Base-by-base conservation (phyloP, 1,284 basidiomycete genomes). In the Leccinum subspadiceum region DNA sequence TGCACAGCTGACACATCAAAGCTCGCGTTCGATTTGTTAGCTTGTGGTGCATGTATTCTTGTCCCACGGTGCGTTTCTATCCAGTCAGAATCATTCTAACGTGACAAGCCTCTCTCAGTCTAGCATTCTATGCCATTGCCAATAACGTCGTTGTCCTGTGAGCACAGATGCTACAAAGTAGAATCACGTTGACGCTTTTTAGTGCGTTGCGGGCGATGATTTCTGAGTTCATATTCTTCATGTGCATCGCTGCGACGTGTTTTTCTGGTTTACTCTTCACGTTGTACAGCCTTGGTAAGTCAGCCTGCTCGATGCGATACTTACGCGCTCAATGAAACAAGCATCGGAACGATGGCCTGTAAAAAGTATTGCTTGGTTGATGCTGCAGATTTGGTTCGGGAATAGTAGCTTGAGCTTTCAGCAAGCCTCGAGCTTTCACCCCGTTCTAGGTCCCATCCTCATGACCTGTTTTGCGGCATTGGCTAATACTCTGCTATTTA, bases 181-280 rank as follows among this genome's bases (percentile, higher is more conserved):
- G 35, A 10, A 41, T 53, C 35, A 53, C 39, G 60, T 57, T 67
- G 29, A 70, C 57, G 10, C 2, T 20, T 31, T 50, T 29, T 41
- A 93, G 91, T 62, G 90, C 84, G 31, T 78, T 91, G 60, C 87
- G 84, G 10, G 89, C 83, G 5, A 91, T 90, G 89, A 84, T 87
- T 35, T 77, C 84, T 0, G 89, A 93, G 59, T 95, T 94, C 70
- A 74, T 92, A 3, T 87, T 92, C 70, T 96, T 96, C 78, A 92
- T 95, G 68, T 80, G 82, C 13, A 87, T 95, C 46, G 91, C 92
- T 7, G 82, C 81, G 1, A 84, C 87, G n/a, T 92, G 90, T 69
- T 95, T 96, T 75, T 94, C 91, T 15, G 93, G 93, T 4, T 78
- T 96, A 44, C 79, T 93, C 17, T 93, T 94, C 75, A 93, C 92